These are phyloP conservation scores for Solanum bulbocastanum DNA, from an alignment of 257 asterid genomes.

Conservation along the genomic window DNA sequence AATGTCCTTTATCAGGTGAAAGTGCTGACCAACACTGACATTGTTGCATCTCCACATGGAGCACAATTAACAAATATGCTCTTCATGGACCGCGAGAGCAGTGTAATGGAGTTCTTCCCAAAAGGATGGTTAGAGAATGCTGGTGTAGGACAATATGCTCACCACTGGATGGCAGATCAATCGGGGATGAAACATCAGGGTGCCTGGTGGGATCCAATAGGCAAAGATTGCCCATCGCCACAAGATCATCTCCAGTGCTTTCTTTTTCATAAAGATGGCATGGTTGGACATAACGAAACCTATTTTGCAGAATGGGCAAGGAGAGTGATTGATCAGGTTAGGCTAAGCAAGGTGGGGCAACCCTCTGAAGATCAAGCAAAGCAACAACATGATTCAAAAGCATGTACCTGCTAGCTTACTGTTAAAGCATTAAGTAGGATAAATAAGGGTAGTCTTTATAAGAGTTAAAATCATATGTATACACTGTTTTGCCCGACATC, in stretches of 20 bases:
- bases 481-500: not conserved
- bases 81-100: conserved; percentile 22
- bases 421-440: not conserved
- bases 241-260: conserved; percentile 12
- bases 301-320: conserved; percentile 23
- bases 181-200: conserved; percentile 30
- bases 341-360: conserved; percentile 4
- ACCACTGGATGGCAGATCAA: conserved; percentile 24
- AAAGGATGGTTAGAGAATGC: conserved; percentile 26
- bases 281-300: conserved; percentile 25
- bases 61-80: conserved; percentile 30
- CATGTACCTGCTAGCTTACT: conserved; percentile 6
- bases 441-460: not conserved
- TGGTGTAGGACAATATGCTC: conserved; percentile 18
- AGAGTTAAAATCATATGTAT: not conserved
- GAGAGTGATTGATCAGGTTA: conserved; percentile 16
- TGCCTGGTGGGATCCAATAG: conserved; percentile 30
- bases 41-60: conserved; percentile 30
- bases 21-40: conserved; percentile 15
- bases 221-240: conserved; percentile 17
- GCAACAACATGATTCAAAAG: not conserved
- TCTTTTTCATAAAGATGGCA: conserved; percentile 16
- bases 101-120: conserved; percentile 31
- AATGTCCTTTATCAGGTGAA: conserved; percentile 8
- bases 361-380: not conserved